Evolutionary conservation across 2,329 filamentous ascomycete genomes (phyloP), one percentile per base, ranked within the genome.

Genomic region (Berkeleyomyces rouxiae): DNA sequence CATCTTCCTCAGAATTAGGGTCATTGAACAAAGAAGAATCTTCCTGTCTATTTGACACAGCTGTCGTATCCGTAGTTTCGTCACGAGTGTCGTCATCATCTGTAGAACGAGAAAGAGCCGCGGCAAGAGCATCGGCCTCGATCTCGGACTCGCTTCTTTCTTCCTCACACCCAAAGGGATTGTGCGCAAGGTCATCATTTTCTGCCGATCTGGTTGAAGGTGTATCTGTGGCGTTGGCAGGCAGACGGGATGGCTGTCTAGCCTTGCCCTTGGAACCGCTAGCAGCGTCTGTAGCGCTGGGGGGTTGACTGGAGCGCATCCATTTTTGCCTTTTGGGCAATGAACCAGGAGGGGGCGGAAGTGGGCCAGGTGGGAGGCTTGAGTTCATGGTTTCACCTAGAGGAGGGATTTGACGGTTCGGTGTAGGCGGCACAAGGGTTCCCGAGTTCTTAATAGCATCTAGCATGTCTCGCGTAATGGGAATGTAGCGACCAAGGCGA

Each of bases 131-230:
- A 61, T 55, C 59, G 13, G 83, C 83, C 1, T 86, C 84, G 13
- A 88, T 85, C 11, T 86, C 84, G 43, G 85, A 86, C 10, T 96
- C 73, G 61, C 89, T 88, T 71, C 87, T 87, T 74, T 97, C 92
- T 70, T 97, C 92, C 6, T 90, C 91, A 72, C 92, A 96, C 74
- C 97, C 93, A 3, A 97, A 77, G 2, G 87, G 85, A 68, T 87
- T 83, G 63, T 87, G 80, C 44, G 83, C 72, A 61, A 79, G 79
- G 60, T 88, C 84, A 2, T 82, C 78, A 13, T 84, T 80, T 49
- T 79, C 23, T 10, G 39, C 16, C 11, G 61, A 42, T 10, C 31
- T 62, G 13, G 16, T 33, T 13, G 23, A 23, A 3, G 51, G 23
- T 23, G 23, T 7, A 10, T 44, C 40, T 39, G 36, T 23, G 23